These are phyloP conservation scores for Camellia lanceoleosa DNA, from an alignment of 148 eudicot species.

Conservation along the genomic window DNA sequence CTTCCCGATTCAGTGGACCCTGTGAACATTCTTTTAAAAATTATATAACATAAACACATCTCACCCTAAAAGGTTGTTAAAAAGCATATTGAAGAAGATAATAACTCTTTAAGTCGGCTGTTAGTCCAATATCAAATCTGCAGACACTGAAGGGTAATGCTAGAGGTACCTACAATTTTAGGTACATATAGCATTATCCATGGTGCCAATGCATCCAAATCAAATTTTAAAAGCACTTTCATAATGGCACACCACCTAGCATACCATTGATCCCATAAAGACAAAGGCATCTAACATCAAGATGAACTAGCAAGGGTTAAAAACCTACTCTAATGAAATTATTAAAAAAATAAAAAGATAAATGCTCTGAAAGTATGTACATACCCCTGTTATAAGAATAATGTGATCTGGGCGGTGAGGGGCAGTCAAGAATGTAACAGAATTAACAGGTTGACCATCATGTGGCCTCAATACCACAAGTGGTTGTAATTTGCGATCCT, in stretches of 20 bases:
- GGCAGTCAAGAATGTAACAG: constrained; percentile 80
- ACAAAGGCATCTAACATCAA: neutral
- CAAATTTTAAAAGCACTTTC: constrained; percentile 6
- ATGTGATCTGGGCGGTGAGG: constrained; percentile 90
- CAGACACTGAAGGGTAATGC: neutral
- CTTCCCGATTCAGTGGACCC: constrained; percentile 91
- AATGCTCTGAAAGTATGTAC: constrained; percentile 19
- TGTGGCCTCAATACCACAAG: constrained; percentile 84
- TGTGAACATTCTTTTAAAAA: constrained; percentile 20
- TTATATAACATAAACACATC: neutral
- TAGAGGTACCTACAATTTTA: too few species aligned
- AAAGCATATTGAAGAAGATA: neutral
- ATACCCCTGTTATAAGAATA: constrained; percentile 83
- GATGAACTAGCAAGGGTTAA: constrained; percentile 1
- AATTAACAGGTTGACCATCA: constrained; percentile 88
- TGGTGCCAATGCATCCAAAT: neutral
- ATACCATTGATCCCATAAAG: neutral
- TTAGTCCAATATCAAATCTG: neutral
- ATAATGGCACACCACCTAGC: neutral
- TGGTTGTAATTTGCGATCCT: constrained; percentile 75
- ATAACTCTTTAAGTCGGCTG: neutral
- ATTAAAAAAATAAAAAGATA: neutral
- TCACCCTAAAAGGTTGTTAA: neutral
- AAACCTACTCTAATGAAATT: constrained; percentile 9
- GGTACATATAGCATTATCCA: too few species aligned